Percentiles rank a stretch among this genome's conserved stretches.
Conservation (phyloP, 164 flowering plant genomes). For the Echeveria elegans region DNA sequence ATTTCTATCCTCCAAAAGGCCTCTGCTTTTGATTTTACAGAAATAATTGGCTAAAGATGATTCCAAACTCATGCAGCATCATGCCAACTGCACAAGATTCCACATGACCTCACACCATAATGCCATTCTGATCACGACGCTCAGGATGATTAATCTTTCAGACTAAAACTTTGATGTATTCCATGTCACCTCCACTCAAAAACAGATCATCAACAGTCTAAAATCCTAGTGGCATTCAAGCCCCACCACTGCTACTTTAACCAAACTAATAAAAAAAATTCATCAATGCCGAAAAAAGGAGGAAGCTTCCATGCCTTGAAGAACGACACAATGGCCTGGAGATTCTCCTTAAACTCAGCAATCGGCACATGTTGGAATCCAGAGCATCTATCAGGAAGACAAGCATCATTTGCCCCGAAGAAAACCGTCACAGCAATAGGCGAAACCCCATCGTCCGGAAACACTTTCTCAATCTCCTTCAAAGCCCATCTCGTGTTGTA, state of each 20-base stretch:
- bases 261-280: background rate
- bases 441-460: conserved; percentile 24
- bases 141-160: background rate
- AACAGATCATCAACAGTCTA: background rate
- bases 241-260: background rate
- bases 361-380: conserved; percentile 73
- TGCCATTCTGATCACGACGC: background rate
- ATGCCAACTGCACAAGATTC: background rate
- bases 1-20: background rate
- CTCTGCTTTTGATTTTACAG: conserved; percentile 8
- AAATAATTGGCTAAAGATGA: background rate
- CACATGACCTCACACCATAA: background rate
- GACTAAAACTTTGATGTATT: background rate
- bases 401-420: conserved; percentile 86
- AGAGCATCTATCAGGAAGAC: conserved; percentile 47
- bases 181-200: background rate
- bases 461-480: conserved; percentile 21
- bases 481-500: conserved; percentile 85
- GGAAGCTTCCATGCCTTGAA: background rate
- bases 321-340: conserved; percentile 24
- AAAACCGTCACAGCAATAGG: conserved; percentile 65
- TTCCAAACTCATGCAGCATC: background rate
- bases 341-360: conserved; percentile 60
- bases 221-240: background rate
- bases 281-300: background rate